phyloP scores from a whole-genome alignment of 148 eudicot genomes.

The Vaccinium darrowii region DNA sequence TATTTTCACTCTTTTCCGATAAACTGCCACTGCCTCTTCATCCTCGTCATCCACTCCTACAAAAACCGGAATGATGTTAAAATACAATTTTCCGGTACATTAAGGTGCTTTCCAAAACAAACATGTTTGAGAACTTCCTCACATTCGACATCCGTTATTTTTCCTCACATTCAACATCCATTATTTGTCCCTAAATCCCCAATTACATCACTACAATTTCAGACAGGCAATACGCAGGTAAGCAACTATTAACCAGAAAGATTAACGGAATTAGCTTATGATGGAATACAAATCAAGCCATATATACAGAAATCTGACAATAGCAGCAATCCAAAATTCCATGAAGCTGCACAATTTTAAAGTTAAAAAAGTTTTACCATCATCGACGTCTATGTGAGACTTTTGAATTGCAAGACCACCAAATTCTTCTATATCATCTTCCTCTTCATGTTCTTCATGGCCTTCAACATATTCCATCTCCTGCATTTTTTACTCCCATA shows the following conservation, averaged over 20 bases:
- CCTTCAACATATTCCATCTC: constrained; percentile 83
- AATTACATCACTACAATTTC: background rate
- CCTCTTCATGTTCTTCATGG: constrained; percentile 68
- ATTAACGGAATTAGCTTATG: background rate
- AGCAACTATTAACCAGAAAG: background rate
- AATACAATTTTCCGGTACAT: background rate
- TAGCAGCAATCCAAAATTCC: background rate
- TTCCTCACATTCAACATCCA: background rate
- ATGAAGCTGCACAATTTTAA: constrained; percentile 1
- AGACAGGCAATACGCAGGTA: background rate
- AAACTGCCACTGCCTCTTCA: constrained; percentile 31
- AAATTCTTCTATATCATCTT: constrained; percentile 87
- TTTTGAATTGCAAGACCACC: constrained; percentile 35
- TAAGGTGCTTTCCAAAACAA: background rate
- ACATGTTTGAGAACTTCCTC: background rate
- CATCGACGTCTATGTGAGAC: constrained; percentile 29
- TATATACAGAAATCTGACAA: background rate
- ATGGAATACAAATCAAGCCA: background rate
- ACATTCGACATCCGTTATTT: background rate
- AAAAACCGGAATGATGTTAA: constrained; percentile 11
- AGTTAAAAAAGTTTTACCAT: constrained; percentile 11
- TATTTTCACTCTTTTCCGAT: constrained; percentile 36
- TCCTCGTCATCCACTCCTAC: constrained; percentile 49
- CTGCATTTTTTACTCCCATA: constrained; percentile 28
- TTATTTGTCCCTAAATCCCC: background rate